Evolutionary conservation across 148 eudicot species (phyloP).

Genomic region (Cornus florida): DNA sequence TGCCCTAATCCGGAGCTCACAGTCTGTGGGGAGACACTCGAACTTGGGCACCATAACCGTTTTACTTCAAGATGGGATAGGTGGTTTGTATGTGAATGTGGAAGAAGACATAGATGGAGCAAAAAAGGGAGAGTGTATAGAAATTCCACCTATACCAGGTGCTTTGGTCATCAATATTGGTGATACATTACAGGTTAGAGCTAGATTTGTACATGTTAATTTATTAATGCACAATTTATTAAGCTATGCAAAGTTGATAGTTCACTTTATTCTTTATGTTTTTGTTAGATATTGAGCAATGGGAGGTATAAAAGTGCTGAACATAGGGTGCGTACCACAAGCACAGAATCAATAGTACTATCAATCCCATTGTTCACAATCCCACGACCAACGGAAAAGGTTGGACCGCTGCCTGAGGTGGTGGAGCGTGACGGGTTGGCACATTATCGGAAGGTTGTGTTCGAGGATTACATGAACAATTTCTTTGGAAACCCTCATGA

Average conservation of each 20-base stretch:
- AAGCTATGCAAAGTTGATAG: too few species aligned
- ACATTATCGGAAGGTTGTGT: conserved; percentile 16
- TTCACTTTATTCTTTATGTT: background rate
- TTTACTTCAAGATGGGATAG: conserved; percentile 34
- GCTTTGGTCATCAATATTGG: conserved; percentile 36
- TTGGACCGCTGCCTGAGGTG: conserved; percentile 31
- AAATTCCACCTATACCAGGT: conserved; percentile 29
- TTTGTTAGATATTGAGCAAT: conserved; percentile 22
- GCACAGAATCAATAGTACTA: conserved; percentile 25
- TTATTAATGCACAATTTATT: too few species aligned
- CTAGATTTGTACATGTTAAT: too few species aligned
- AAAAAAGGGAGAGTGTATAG: conserved; percentile 21
- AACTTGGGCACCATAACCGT: conserved; percentile 27
- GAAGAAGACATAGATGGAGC: background rate
- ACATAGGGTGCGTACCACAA: conserved; percentile 32
- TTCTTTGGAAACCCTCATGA: conserved; percentile 31
- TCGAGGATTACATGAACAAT: conserved; percentile 27
- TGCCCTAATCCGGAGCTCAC: conserved; percentile 38
- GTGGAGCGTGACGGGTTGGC: conserved; percentile 25
- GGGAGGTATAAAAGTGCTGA: conserved; percentile 34
- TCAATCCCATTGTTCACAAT: conserved; percentile 26
- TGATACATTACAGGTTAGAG: conserved; percentile 28
- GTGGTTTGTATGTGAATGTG: conserved; percentile 28
- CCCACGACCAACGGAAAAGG: conserved; percentile 11
- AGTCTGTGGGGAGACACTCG: conserved; percentile 32